Base-by-base conservation (phyloP, 2,329 filamentous ascomycete genomes). In the Claviceps sp. region DNA sequence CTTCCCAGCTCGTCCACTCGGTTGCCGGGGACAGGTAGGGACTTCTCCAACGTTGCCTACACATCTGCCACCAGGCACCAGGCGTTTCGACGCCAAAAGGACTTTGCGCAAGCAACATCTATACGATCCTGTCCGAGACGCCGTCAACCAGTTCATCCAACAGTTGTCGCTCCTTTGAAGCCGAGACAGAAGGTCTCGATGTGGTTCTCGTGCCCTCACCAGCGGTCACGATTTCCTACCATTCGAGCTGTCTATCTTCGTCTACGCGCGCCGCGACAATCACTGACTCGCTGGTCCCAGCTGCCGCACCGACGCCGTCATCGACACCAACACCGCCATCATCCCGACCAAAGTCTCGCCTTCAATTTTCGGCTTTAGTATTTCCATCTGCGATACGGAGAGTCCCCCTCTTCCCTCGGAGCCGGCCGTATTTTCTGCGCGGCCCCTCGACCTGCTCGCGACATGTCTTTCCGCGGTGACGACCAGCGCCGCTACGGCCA, bases 401-500 rank as follows among this genome's bases (percentile, higher is more conserved):
- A 14, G 49, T 36, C 9, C 20, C 38, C 20, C 36, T 14, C 16
- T 9, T 5, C 20, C 40, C n/a, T 44, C 34, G 20, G 16, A 45
- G 23, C 48, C 44, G 14, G 49, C 50, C 34, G 50, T 42, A 38
- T 52, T 23, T 38, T 46, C 50, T 50, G 52, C 16, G 23, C 42
- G 42, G 50, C 43, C 34, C 4, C 38, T 29, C 47, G 22, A 29
- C 14, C 38, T 22, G 29, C 45, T 20, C 11, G 45, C 57, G 58
- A 52, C 60, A 84, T 84, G 80, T 83, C 80, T 52, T 84, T 83
- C 63, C 73, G 76, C 61, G 76, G 77, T 61, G 77, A 82, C 59
- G 74, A 77, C 60, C 77, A 79, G 63, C 75, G 78, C 65, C 77
- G 80, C 45, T 84, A 83, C 60, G 80, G 80, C 68, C 78, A 83